Percentiles rank a stretch among this genome's conserved stretches.
Conservation (phyloP, 768 basidiomycete species). For the Chiua virens region DNA sequence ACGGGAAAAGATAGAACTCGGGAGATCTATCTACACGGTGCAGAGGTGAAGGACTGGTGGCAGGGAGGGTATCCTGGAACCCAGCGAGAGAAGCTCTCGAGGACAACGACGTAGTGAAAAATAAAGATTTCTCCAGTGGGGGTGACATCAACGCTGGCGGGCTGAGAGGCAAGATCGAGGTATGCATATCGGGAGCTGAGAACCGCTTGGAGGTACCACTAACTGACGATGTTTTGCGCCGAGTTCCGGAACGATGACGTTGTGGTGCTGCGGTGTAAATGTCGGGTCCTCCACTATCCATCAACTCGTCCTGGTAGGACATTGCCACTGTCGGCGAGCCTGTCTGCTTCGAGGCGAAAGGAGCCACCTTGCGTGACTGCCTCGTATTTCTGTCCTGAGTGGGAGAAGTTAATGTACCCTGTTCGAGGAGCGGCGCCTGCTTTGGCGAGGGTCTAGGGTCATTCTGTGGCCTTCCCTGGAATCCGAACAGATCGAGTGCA, state of each 20-base stretch:
- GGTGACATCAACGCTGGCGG: conserved; percentile 59
- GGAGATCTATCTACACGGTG: conserved; percentile 3
- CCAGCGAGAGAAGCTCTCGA: conserved; percentile 17
- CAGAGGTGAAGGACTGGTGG: not conserved
- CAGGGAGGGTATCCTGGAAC: not conserved
- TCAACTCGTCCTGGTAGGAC: not conserved
- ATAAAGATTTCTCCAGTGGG: conserved; percentile 53
- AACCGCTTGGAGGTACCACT: conserved; percentile 5
- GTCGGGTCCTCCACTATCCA: not conserved
- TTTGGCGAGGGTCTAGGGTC: not conserved
- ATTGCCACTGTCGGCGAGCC: not conserved
- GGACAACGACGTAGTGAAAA: conserved; percentile 41
- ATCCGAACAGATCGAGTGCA: not conserved
- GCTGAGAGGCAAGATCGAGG: conserved; percentile 50
- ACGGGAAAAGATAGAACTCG: conserved; percentile 17
- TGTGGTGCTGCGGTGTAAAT: conserved; percentile 19
- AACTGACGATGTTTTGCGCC: not conserved
- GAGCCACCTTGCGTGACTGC: conserved; percentile 7
- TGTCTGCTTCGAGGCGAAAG: conserved; percentile 3
- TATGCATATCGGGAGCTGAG: conserved; percentile 29
- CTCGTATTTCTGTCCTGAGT: not conserved
- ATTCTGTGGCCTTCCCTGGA: not conserved
- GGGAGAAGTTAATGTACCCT: not conserved
- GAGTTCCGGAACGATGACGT: conserved; percentile 10
- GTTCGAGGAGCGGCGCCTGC: not conserved